Conservation (phyloP, 495 filamentous ascomycete species). For the Aspergillus indologenus region DNA sequence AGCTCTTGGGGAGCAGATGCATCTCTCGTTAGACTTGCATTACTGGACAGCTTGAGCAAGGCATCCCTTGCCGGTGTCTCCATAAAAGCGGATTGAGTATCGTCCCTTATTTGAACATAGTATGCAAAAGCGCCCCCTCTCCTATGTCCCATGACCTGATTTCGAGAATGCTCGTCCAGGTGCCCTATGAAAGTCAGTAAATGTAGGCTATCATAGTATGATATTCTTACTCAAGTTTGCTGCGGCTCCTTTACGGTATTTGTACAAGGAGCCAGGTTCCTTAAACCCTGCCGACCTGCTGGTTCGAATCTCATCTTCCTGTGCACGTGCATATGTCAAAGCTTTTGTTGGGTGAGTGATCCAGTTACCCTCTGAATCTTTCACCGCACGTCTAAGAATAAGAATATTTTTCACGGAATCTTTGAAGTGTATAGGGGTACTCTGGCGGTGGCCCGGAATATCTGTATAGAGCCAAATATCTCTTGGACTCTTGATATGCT, state of each 20-base stretch:
- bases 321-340: constrained; percentile 11
- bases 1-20: constrained; percentile 18
- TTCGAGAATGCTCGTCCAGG: constrained; percentile 23
- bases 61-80: constrained; percentile 23
- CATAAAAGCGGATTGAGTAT: constrained; percentile 27
- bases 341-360: constrained; percentile 14
- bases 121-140: constrained; percentile 20
- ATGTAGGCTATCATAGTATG: not conserved
- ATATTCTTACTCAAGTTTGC: constrained; percentile 16
- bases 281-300: constrained; percentile 17
- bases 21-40: constrained; percentile 20
- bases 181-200: constrained; percentile 18
- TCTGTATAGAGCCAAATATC: constrained; percentile 22
- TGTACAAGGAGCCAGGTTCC: constrained; percentile 21
- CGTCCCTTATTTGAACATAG: constrained; percentile 21
- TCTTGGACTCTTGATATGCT: constrained; percentile 17
- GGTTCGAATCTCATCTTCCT: constrained; percentile 10
- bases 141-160: constrained; percentile 23
- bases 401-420: constrained; percentile 16
- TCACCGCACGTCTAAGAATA: constrained; percentile 9
- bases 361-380: constrained; percentile 7
- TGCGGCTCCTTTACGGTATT: constrained; percentile 25
- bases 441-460: constrained; percentile 20
- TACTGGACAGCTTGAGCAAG: constrained; percentile 16
- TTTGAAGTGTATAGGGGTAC: constrained; percentile 26